These are phyloP conservation scores for Colletotrichum cuscutae DNA, from an alignment of 2,329 filamentous ascomycete species.

Conservation along the genomic window DNA sequence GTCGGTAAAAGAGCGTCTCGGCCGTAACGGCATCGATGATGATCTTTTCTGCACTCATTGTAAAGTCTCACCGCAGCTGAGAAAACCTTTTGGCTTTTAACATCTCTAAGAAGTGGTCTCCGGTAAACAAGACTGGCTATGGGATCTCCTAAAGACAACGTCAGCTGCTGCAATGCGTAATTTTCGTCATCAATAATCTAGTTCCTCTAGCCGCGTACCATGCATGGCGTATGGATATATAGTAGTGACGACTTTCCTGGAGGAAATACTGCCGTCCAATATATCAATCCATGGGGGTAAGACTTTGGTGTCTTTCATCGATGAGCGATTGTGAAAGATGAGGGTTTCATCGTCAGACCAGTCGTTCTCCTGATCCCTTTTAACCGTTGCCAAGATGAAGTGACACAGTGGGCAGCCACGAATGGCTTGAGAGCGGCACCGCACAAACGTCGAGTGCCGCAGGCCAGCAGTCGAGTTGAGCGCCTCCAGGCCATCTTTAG, in stretches of 20 bases:
- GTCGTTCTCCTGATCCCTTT: background rate
- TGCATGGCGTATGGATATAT: conserved; percentile 6
- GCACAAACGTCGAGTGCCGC: background rate
- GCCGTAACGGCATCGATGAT: conserved; percentile 5
- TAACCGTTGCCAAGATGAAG: background rate
- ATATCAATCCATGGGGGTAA: background rate
- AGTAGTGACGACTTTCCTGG: background rate
- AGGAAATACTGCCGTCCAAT: background rate
- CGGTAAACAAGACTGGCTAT: background rate
- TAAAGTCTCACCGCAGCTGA: background rate
- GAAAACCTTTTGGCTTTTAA: background rate
- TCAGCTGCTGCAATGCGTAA: background rate
- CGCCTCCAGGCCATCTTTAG: background rate
- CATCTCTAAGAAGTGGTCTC: conserved; percentile 14
- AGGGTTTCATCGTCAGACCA: background rate
- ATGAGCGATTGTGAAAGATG: conserved; percentile 3
- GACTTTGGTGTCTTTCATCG: background rate
- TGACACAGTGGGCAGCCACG: background rate
- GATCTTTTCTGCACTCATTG: background rate
- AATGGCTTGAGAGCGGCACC: background rate
- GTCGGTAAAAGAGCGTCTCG: conserved; percentile 13
- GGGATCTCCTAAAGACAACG: background rate
- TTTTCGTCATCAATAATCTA: background rate
- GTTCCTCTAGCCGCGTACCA: background rate
- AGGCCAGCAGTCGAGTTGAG: conserved; percentile 8